These are phyloP conservation scores for Ogataea populi-albae DNA, from an alignment of 805 yeast genomes.

Conservation along the genomic window DNA sequence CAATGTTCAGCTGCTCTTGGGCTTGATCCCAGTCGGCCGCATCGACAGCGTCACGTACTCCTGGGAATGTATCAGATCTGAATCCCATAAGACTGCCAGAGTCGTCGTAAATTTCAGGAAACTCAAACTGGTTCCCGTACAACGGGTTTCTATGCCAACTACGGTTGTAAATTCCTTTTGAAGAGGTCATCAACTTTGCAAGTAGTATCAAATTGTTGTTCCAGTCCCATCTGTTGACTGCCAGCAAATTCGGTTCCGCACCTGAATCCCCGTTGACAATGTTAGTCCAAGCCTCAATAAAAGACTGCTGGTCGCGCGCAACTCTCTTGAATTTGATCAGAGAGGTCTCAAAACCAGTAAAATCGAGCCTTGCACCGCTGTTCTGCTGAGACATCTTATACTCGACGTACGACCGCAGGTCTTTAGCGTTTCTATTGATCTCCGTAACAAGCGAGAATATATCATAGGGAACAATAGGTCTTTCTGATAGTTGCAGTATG, in stretches of 20 bases:
- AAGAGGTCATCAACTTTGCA: conserved; percentile 49
- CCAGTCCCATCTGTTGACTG: conserved; percentile 77
- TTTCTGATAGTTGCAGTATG: conserved; percentile 61
- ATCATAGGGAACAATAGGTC: conserved; percentile 73
- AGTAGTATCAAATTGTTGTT: conserved; percentile 61
- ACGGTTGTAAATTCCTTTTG: conserved; percentile 46
- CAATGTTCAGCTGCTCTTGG: conserved; percentile 47
- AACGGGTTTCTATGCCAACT: conserved; percentile 66
- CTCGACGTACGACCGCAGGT: conserved; percentile 41
- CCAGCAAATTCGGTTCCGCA: conserved; percentile 67
- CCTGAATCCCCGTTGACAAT: conserved; percentile 51
- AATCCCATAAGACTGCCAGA: conserved; percentile 30
- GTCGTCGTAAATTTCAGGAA: conserved; percentile 41
- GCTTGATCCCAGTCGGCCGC: conserved; percentile 50
- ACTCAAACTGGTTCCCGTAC: conserved; percentile 64
- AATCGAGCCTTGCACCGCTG: conserved; percentile 20
- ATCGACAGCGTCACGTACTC: conserved; percentile 64
- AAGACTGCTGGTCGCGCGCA: conserved; percentile 49
- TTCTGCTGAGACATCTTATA: conserved; percentile 7
- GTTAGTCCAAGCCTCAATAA: conserved; percentile 64
- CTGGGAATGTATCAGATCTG: conserved; percentile 71
- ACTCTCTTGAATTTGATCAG: conserved; percentile 39
- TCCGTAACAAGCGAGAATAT: conserved; percentile 44
- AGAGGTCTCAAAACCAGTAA: conserved; percentile 27
- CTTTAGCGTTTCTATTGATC: conserved; percentile 43